These are phyloP conservation scores for Candida namnaoensis DNA, from an alignment of 805 yeast genomes.

Conservation along the genomic window DNA sequence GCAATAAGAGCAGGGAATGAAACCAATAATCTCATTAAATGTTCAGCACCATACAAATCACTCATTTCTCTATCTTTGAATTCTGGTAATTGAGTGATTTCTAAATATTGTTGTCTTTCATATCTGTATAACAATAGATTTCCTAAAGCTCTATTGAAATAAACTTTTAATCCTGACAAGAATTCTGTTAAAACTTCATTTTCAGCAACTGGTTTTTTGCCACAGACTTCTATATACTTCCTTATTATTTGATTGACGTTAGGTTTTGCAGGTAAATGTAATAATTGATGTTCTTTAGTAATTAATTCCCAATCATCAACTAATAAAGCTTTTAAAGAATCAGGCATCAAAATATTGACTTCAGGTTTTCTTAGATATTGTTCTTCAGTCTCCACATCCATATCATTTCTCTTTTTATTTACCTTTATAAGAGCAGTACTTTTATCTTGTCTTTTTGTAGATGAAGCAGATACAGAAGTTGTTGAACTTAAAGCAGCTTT, in stretches of 20 bases:
- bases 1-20: slow-evolving; percentile 78
- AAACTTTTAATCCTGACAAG: slow-evolving; percentile 56
- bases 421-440: slow-evolving; percentile 7
- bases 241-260: slow-evolving; percentile 46
- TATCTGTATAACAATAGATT: slow-evolving; percentile 62
- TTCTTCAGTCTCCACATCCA: slow-evolving; percentile 22
- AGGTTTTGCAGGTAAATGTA: slow-evolving; percentile 51
- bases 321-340: slow-evolving; percentile 55
- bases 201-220: slow-evolving; percentile 23
- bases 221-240: slow-evolving; percentile 32
- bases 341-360: slow-evolving; percentile 51
- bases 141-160: slow-evolving; percentile 70
- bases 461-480: slow-evolving; percentile 10
- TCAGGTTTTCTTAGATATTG: slow-evolving; percentile 22
- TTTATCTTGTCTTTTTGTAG: slow-evolving; percentile 3
- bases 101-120: slow-evolving; percentile 67
- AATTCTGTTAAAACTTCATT: slow-evolving; percentile 53
- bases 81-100: slow-evolving; percentile 30
- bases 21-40: slow-evolving; percentile 67
- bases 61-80: slow-evolving; percentile 26
- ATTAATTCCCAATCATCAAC: slow-evolving; percentile 93
- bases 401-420: slow-evolving; percentile 19
- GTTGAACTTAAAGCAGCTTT: slow-evolving; percentile 30
- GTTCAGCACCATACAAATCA: slow-evolving; percentile 72
- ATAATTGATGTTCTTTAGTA: slow-evolving; percentile 69